A percentile compares a stretch with the other conserved stretches of the same genome.
Conservation (phyloP, 495 filamentous ascomycete species). For the Terfezia boudieri region DNA sequence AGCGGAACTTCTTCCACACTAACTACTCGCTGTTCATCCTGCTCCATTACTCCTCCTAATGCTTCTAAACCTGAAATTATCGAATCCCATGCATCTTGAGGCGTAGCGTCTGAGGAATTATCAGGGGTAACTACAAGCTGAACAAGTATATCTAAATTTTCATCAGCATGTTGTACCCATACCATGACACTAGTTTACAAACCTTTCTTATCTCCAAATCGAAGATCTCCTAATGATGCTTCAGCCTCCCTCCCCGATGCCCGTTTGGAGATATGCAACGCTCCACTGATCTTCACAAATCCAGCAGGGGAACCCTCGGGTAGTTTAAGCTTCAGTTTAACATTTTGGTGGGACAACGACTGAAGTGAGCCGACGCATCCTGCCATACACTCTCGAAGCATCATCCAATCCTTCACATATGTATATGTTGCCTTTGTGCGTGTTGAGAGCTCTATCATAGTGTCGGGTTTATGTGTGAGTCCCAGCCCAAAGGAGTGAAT, state of each 20-base stretch:
- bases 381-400: constrained; percentile 90
- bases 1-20: constrained; percentile 91
- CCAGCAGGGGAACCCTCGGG: constrained; percentile 94
- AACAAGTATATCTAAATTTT: constrained; percentile 54
- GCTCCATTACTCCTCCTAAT: constrained; percentile 71
- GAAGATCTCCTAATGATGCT: constrained; percentile 73
- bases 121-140: constrained; percentile 87
- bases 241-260: constrained; percentile 94
- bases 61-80: constrained; percentile 91
- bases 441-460: constrained; percentile 91
- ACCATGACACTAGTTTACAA: constrained; percentile 3
- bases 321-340: constrained; percentile 81
- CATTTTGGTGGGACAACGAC: constrained; percentile 94
- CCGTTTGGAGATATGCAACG: constrained; percentile 88
- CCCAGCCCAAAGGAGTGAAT: constrained; percentile 95
- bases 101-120: constrained; percentile 59
- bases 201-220: constrained; percentile 88
- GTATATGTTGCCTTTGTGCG: constrained; percentile 93
- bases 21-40: constrained; percentile 58
- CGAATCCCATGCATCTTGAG: constrained; percentile 91
- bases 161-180: constrained; percentile 3
- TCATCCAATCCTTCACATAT: constrained; percentile 99
- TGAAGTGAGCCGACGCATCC: constrained; percentile 89
- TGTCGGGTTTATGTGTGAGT: constrained; percentile 94
- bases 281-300: constrained; percentile 95